Evolutionary conservation across 805 yeast species (phyloP).

Genomic region (Debaryomyces hansenii): DNA sequence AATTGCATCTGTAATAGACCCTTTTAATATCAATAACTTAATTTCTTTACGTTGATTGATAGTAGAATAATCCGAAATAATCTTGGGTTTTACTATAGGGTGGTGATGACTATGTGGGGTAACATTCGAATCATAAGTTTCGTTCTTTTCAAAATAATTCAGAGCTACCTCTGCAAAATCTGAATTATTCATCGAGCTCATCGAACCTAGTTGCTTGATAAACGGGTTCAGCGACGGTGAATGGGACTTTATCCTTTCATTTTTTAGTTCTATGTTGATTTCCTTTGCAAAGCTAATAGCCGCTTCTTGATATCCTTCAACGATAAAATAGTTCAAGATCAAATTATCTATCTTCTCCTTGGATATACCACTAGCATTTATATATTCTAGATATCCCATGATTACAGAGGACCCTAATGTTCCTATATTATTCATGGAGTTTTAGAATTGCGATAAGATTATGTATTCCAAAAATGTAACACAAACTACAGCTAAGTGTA

Average conservation of each 20-base stretch:
- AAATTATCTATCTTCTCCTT: slow-evolving; percentile 48
- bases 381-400: slow-evolving; percentile 1
- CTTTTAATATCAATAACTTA: slow-evolving; percentile 53
- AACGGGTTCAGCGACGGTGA: slow-evolving; percentile 4
- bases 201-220: slow-evolving; percentile 9
- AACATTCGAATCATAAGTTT: background rate
- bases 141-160: slow-evolving; percentile 6
- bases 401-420: background rate
- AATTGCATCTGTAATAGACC: slow-evolving; percentile 62
- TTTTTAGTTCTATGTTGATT: slow-evolving; percentile 28
- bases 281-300: slow-evolving; percentile 64
- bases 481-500: too few species aligned
- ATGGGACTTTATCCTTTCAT: background rate
- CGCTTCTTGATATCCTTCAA: slow-evolving; percentile 75
- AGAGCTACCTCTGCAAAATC: slow-evolving; percentile 11
- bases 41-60: slow-evolving; percentile 55
- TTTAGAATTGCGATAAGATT: slow-evolving; percentile 1
- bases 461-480: background rate
- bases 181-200: slow-evolving; percentile 11
- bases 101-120: slow-evolving; percentile 1
- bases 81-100: slow-evolving; percentile 5
- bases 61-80: slow-evolving; percentile 44
- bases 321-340: slow-evolving; percentile 70
- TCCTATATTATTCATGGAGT: background rate
- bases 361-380: slow-evolving; percentile 13